Conservation (phyloP, 257 asterid species). For the Jacaranda mimosifolia region DNA sequence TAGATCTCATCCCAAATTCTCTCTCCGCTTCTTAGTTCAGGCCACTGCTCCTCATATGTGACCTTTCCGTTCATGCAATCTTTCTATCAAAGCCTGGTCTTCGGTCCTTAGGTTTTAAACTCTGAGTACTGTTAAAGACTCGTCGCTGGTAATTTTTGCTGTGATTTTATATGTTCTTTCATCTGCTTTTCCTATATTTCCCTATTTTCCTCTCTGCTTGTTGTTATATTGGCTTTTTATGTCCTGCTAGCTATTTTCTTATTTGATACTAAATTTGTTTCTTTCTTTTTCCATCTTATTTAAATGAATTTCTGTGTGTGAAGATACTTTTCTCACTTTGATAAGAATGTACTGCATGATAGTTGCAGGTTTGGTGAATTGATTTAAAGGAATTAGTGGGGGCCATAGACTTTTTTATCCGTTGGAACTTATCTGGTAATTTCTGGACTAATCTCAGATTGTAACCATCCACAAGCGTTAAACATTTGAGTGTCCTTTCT, state of each 20-base stretch:
- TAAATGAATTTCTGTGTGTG: neutral
- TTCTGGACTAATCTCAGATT: slow-evolving; percentile 36
- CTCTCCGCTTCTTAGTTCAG: neutral
- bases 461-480: slow-evolving; percentile 27
- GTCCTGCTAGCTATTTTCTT: slow-evolving; percentile 2
- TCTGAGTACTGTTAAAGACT: neutral
- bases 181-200: neutral
- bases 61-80: slow-evolving; percentile 22
- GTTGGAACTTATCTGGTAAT: slow-evolving; percentile 19
- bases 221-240: slow-evolving; percentile 19
- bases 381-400: slow-evolving; percentile 27
- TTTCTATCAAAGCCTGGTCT: slow-evolving; percentile 2
- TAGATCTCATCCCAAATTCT: neutral
- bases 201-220: neutral
- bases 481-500: slow-evolving; percentile 24
- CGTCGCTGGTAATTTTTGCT: neutral
- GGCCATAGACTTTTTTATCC: slow-evolving; percentile 22
- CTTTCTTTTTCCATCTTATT: neutral
- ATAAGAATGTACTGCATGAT: slow-evolving; percentile 24
- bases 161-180: neutral
- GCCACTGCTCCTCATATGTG: neutral
- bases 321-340: slow-evolving; percentile 1
- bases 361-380: slow-evolving; percentile 29
- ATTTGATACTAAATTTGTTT: neutral
- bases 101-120: slow-evolving; percentile 10